Evolutionary conservation across 768 basidiomycete species (phyloP), one percentile per base, ranked within the genome.

Genomic region (Sarcodon aspratus): DNA sequence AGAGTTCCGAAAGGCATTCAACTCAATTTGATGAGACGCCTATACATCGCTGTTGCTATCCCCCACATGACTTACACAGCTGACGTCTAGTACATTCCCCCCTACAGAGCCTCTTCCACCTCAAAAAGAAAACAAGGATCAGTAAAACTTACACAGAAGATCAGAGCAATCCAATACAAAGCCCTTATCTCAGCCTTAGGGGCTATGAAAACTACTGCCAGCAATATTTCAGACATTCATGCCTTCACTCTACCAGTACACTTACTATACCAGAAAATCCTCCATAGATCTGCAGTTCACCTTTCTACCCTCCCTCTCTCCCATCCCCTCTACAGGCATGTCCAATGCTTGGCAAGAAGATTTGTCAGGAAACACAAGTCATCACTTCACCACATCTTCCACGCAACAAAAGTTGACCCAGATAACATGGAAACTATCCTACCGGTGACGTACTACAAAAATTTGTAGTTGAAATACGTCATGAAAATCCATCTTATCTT

Each of bases 101-200:
- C 36, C 10, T 15, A 37, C 36, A 10, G 8, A 9, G 13, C 46
- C 11, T 34, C 10, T 15, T 10, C 36, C 10, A 10, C 36, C 10
- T 37, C 36, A 10, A 37, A 37, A 37, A 37, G 36, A 37, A 37
- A 37, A 37, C 10, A 10, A 37, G 36, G 36, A 10, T 10, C 36
- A 15, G 36, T 37, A 15, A 37, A 37, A 37, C 15, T 44, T 3
- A 45, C 45, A 0, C 33, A 32, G 7, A 27, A 36, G 0, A 36
- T 62, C 0, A 13, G 37, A 1, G 33, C 40, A 0, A 44, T 59
- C 0, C 63, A 66, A 46, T 46, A 61, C 0, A 33, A 43, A 0
- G 64, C 57, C 0, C 47, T 54, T 0, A 33, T 56, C 0, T 45
- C 47, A 0, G 58, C 60, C 4, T 59, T 60, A 11, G 54, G 56